Evolutionary conservation across 192 early-diverging fungal species (phyloP), one percentile per base, ranked within the genome.

Genomic region (Linnemannia hyalina): DNA sequence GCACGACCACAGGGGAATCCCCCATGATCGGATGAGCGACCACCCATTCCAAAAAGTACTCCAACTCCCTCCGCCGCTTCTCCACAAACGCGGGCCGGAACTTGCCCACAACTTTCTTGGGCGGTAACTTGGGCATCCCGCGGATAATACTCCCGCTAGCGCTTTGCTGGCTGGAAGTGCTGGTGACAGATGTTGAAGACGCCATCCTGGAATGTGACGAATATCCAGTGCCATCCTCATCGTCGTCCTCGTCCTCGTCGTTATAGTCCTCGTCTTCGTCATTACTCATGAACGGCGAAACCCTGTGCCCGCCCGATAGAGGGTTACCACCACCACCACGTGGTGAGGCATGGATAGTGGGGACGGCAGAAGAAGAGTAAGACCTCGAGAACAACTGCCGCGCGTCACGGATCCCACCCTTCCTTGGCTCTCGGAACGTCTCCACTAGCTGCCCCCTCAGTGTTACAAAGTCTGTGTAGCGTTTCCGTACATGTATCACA

Each of bases 21-120:
- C 91, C 88, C 22, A 92, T 77, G 29, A 82, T 69, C 1, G 91
- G 91, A 68, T 92, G 91, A 23, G 90, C 81, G n/a, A 89, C 85
- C 16, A 92, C 82, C 82, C 89, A 92, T 60, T 90, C 88, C 60
- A 92, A 85, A 80, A 92, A 92, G 76, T 92, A 92, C 68, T 92
- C 89, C 20, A 92, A 63, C 68, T 92, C 91, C 13, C 89, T 70
- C 47, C 89, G 78, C 49, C 91, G 68, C 68, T 89, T 89, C 73
- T 92, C 91, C 29, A 92, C 76, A 87, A 92, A 92, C 20, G 84
- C 80, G 2, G 91, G 91, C 20, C 81, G 83, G 68, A 92, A 92
- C 73, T 89, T 91, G 46, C 83, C 83, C 22, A 92, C 88, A 0
- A 92, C 86, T 40, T 89, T 89, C 74, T 92, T 92, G 26, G 91